These are phyloP conservation scores for Tolypocladium ophioglossoides DNA, from an alignment of 2,329 filamentous ascomycete genomes.

Conservation along the genomic window DNA sequence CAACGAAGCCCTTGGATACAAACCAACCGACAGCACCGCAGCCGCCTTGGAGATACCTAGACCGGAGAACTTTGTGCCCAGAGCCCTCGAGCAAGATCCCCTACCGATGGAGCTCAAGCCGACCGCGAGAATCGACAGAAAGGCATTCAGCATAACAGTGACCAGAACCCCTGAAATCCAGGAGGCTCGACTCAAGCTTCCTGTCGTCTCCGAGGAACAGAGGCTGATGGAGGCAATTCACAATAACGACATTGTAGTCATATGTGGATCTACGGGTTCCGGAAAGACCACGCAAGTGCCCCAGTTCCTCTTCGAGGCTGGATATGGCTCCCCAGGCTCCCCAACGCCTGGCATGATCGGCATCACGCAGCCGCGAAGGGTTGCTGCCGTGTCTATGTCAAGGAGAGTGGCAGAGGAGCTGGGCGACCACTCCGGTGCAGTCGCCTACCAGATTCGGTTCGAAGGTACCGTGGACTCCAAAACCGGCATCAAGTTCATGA, in stretches of 20 bases:
- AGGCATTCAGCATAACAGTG: conserved; percentile 67
- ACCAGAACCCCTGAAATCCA: conserved; percentile 64
- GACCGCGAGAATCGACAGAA: conserved; percentile 50
- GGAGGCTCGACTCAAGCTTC: conserved; percentile 65
- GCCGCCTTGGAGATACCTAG: conserved; percentile 41
- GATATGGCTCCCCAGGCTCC: conserved; percentile 69
- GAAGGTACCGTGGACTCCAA: conserved; percentile 71
- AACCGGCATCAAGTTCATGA: conserved; percentile 97
- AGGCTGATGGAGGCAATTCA: conserved; percentile 97
- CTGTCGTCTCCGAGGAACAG: conserved; percentile 90
- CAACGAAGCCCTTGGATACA: conserved; percentile 68
- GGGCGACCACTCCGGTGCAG: conserved; percentile 62
- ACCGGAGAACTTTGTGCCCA: conserved; percentile 52
- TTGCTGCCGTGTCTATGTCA: conserved; percentile 94
- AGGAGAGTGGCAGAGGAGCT: conserved; percentile 83
- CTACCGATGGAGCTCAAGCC: conserved; percentile 55
- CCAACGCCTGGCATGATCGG: conserved; percentile 88
- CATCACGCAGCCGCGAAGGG: conserved; percentile 86
- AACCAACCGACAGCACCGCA: conserved; percentile 32
- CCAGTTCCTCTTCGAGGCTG: conserved; percentile 90
- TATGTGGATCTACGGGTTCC: conserved; percentile 91
- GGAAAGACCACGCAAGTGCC: conserved; percentile 97
- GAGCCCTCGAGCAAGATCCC: conserved; percentile 60
- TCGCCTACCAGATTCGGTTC: conserved; percentile 92
- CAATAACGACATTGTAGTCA: conserved; percentile 78